Evolutionary conservation across 345 rosid species (phyloP).

Genomic region (Syzygium jambos): DNA sequence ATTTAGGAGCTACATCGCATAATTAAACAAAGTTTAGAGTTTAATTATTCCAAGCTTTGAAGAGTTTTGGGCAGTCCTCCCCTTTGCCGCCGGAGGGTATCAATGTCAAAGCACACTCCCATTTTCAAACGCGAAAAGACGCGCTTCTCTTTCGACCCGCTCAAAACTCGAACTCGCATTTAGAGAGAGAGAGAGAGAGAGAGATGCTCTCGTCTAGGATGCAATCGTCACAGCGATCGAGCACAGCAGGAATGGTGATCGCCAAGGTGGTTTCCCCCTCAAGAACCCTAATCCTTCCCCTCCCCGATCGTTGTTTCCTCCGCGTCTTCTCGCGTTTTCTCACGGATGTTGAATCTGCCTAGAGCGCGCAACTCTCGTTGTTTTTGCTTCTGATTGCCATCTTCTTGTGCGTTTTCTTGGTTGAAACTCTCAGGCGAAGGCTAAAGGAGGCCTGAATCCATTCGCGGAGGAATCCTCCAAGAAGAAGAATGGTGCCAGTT

Average conservation of each 20-base stretch:
- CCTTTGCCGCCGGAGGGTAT: neutral
- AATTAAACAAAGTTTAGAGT: neutral
- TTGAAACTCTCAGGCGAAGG: neutral
- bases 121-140: neutral
- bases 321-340: neutral
- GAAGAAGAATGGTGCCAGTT: slow-evolving; percentile 2
- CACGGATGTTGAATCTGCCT: neutral
- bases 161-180: neutral
- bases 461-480: slow-evolving; percentile 4
- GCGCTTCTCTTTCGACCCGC: neutral
- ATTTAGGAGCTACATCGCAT: accelerated
- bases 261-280: neutral
- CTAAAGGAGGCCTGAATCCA: neutral
- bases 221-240: neutral
- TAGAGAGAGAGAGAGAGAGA: neutral
- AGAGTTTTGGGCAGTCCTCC: neutral
- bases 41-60: too few species aligned
- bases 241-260: neutral
- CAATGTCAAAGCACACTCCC: neutral
- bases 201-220: neutral
- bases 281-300: neutral
- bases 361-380: neutral
- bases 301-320: neutral
- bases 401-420: neutral
- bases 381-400: neutral